Conservation (phyloP, 2,329 filamentous ascomycete genomes). For the Fusarium keratoplasticum region DNA sequence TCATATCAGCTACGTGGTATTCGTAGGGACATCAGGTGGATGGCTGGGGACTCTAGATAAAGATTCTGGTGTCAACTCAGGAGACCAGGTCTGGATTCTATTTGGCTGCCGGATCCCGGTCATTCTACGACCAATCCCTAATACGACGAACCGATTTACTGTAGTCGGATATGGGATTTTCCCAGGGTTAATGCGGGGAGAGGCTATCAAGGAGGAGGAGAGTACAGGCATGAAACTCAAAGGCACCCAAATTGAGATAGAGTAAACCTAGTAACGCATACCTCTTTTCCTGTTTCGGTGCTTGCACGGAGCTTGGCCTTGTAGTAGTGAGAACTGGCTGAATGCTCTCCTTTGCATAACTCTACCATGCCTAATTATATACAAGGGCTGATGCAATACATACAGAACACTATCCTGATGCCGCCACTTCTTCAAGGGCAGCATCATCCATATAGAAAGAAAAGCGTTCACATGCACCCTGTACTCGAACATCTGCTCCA, state of each 20-base stretch:
- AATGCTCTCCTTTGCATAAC: neutral
- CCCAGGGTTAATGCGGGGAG: conserved; percentile 2
- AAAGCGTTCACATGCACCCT: neutral
- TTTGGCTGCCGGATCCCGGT: conserved; percentile 5
- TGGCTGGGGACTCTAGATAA: neutral
- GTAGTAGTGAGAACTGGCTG: neutral
- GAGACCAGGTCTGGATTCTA: conserved; percentile 9
- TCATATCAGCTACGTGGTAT: neutral
- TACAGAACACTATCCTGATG: neutral
- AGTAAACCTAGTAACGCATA: neutral
- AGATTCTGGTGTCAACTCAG: neutral
- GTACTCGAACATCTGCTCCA: neutral
- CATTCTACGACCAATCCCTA: neutral
- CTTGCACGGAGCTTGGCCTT: neutral
- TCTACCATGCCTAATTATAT: neutral
- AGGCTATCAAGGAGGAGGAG: neutral
- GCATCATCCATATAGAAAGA: neutral
- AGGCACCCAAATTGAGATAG: neutral
- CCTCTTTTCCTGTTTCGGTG: neutral
- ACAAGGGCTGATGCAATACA: neutral
- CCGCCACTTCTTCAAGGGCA: neutral
- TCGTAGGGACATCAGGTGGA: neutral
- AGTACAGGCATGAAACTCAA: neutral
- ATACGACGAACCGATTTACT: neutral
- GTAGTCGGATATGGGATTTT: neutral